phyloP scores from a whole-genome alignment of 208 protist genomes.

The Crithidia sp. region DNA sequence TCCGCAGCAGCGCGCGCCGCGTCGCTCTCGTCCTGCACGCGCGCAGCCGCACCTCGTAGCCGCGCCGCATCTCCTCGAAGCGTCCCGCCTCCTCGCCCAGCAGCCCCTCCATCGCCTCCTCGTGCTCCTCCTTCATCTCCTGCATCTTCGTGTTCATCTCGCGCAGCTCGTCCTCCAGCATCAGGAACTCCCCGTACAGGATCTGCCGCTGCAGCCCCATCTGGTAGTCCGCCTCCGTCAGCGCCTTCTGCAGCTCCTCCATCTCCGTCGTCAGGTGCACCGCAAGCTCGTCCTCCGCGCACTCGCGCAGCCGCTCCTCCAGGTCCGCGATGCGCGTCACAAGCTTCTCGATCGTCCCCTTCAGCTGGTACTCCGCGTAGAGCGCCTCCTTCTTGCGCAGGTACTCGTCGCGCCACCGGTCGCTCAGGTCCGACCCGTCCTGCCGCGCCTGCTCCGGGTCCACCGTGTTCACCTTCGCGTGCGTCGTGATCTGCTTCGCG shows the following conservation, averaged over 20 bases:
- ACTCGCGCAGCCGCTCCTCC: constrained; percentile 54
- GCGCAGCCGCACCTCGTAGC: constrained; percentile 41
- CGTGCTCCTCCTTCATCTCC: constrained; percentile 74
- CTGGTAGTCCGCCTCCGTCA: constrained; percentile 68
- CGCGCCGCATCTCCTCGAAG: constrained; percentile 44
- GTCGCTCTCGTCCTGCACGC: constrained; percentile 28
- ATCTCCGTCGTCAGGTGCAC: constrained; percentile 67
- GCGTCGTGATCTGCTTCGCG: constrained; percentile 82
- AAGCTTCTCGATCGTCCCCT: constrained; percentile 65
- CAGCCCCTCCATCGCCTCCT: constrained; percentile 66
- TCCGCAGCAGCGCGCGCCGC: constrained; percentile 7
- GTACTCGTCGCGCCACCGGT: constrained; percentile 64
- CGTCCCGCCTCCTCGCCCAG: constrained; percentile 56
- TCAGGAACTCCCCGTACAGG: constrained; percentile 67
- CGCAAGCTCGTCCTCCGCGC: constrained; percentile 60
- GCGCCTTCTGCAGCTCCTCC: constrained; percentile 53
- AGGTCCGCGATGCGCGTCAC: constrained; percentile 68
- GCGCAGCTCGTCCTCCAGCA: constrained; percentile 69
- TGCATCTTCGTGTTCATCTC: constrained; percentile 75
- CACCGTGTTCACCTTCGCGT: constrained; percentile 84
- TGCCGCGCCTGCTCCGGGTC: constrained; percentile 44
- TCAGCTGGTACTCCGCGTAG: constrained; percentile 73
- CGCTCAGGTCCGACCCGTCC: constrained; percentile 43
- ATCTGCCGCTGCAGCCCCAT: constrained; percentile 65
- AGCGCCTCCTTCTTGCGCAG: constrained; percentile 80